phyloP scores from a whole-genome alignment of 805 yeast species.

The Hanseniaspora guilliermondii region DNA sequence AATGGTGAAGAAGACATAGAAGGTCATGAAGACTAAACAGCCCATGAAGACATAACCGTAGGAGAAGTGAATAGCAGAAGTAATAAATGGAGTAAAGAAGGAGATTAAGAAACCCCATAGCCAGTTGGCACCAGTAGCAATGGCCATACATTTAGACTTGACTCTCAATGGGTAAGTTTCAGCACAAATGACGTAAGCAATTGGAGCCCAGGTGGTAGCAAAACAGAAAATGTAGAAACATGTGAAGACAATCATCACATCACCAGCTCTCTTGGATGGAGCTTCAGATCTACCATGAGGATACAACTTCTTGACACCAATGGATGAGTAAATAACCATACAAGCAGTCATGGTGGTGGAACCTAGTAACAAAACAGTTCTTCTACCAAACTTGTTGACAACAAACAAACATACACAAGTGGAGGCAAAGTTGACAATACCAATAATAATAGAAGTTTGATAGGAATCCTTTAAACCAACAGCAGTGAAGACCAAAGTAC shows the following conservation, averaged over 20 bases:
- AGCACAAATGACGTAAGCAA: conserved; percentile 47
- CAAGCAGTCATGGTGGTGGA: conserved; percentile 36
- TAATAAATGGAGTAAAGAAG: conserved; percentile 67
- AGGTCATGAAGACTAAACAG: conserved; percentile 43
- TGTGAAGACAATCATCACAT: conserved; percentile 30
- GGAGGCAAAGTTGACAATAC: conserved; percentile 44
- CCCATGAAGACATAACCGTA: conserved; percentile 59
- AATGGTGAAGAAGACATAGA: conserved; percentile 62
- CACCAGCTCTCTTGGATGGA: conserved; percentile 25
- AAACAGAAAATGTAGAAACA: conserved; percentile 48
- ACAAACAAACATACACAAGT: conserved; percentile 39
- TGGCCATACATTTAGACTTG: conserved; percentile 41
- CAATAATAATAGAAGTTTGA: conserved; percentile 43
- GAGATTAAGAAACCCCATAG: conserved; percentile 56
- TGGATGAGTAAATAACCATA: conserved; percentile 38
- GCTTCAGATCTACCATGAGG: conserved; percentile 27
- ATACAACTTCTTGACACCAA: conserved; percentile 39
- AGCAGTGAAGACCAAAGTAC: conserved; percentile 30
- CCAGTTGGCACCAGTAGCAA: conserved; percentile 51
- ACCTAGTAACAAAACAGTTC: conserved; percentile 35
- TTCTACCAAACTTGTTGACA: conserved; percentile 41
- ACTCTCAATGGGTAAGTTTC: conserved; percentile 61
- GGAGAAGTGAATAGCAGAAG: conserved; percentile 52
- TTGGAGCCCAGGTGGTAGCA: conserved; percentile 63
- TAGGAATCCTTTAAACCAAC: conserved; percentile 37